phyloP scores from a whole-genome alignment of 495 filamentous ascomycete genomes.

The Tuber aestivum region DNA sequence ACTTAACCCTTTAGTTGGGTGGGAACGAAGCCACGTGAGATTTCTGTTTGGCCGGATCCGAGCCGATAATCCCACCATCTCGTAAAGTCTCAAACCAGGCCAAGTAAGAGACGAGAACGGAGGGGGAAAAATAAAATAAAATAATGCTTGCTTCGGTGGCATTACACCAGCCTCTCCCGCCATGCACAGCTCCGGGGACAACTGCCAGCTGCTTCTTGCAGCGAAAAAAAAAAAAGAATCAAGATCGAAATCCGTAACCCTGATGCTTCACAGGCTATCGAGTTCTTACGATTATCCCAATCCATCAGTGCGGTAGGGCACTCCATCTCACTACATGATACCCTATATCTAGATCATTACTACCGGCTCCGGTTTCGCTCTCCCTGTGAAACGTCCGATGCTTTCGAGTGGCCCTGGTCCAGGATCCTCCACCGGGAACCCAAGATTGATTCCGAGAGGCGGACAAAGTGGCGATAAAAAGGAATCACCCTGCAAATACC shows the following conservation, averaged over 20 bases:
- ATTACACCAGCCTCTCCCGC: slow-evolving; percentile 27
- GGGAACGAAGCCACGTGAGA: background rate
- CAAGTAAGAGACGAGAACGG: slow-evolving; percentile 14
- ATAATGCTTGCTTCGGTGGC: slow-evolving; percentile 19
- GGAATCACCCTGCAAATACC: background rate
- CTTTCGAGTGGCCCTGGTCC: background rate
- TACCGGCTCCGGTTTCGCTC: background rate
- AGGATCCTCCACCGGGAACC: background rate
- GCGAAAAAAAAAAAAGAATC: background rate
- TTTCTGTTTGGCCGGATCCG: background rate
- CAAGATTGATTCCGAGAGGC: background rate
- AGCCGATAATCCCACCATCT: background rate
- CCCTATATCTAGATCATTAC: background rate
- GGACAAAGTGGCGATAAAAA: background rate
- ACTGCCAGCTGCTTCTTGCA: slow-evolving; percentile 14
- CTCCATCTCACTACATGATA: background rate
- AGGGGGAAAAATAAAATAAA: background rate
- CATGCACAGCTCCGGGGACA: slow-evolving; percentile 23
- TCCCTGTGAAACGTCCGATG: background rate
- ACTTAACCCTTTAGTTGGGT: background rate
- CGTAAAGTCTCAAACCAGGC: slow-evolving; percentile 12
- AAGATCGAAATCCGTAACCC: background rate
- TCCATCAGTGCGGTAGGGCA: background rate
- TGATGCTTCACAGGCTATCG: background rate
- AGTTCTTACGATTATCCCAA: background rate